Evolutionary conservation across 495 filamentous ascomycete genomes (phyloP).

Genomic region (Penicillium cinerascens): DNA sequence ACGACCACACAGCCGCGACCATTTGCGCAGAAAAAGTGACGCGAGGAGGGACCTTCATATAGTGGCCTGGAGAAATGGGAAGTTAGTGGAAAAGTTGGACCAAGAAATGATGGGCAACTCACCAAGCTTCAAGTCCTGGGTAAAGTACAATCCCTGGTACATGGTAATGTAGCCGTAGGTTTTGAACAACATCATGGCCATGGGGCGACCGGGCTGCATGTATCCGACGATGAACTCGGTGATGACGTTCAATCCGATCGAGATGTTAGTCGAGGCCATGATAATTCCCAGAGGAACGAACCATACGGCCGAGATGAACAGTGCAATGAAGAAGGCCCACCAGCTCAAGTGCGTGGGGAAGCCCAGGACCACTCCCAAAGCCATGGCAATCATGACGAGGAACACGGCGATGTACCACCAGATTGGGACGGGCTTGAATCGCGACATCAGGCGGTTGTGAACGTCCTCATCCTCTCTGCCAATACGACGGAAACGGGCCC

Average conservation of each 20-base stretch:
- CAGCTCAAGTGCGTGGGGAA: slow-evolving; percentile 51
- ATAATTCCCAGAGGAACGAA: slow-evolving; percentile 54
- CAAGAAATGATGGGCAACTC: neutral
- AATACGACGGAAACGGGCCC: slow-evolving; percentile 44
- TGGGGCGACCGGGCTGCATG: slow-evolving; percentile 56
- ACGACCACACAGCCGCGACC: slow-evolving; percentile 52
- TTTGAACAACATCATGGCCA: slow-evolving; percentile 67
- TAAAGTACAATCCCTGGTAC: slow-evolving; percentile 53
- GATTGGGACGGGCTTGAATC: slow-evolving; percentile 55
- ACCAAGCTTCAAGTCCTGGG: slow-evolving; percentile 50
- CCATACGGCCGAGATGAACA: slow-evolving; percentile 49
- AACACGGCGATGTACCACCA: slow-evolving; percentile 60
- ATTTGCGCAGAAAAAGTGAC: slow-evolving; percentile 58
- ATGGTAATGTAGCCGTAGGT: slow-evolving; percentile 58
- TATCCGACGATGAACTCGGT: slow-evolving; percentile 64
- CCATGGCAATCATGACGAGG: slow-evolving; percentile 48
- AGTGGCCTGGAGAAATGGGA: slow-evolving; percentile 46
- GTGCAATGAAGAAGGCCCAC: slow-evolving; percentile 52
- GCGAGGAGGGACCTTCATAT: slow-evolving; percentile 63
- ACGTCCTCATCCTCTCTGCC: slow-evolving; percentile 62
- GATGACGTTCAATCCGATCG: slow-evolving; percentile 54
- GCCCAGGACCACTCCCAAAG: slow-evolving; percentile 48
- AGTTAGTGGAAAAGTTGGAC: neutral
- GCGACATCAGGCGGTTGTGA: slow-evolving; percentile 59
- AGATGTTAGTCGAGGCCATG: slow-evolving; percentile 52